phyloP scores from a whole-genome alignment of 148 eudicot species.

The Rhododendron henanense region DNA sequence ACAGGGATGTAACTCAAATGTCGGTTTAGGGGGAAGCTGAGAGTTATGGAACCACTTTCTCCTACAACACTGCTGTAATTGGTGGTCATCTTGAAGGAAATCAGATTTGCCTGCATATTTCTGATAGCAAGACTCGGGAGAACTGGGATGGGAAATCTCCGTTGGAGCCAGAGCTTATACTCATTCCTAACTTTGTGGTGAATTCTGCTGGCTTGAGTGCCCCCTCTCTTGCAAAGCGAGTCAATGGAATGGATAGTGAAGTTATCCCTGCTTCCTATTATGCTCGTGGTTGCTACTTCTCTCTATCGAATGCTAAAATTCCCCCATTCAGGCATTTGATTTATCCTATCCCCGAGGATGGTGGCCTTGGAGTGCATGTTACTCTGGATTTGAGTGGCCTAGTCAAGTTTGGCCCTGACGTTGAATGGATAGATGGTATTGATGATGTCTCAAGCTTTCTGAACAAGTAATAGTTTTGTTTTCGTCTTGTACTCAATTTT shows the following conservation, averaged over 20 bases:
- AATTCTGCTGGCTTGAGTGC: slow-evolving; percentile 85
- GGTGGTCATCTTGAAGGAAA: slow-evolving; percentile 58
- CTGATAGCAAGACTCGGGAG: slow-evolving; percentile 47
- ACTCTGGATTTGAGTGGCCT: slow-evolving; percentile 81
- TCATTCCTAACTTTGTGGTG: slow-evolving; percentile 67
- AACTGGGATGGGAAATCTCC: slow-evolving; percentile 29
- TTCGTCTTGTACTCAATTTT: not conserved
- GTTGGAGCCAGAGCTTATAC: slow-evolving; percentile 59
- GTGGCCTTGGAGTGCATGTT: slow-evolving; percentile 94
- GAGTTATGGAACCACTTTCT: slow-evolving; percentile 66
- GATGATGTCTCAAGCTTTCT: slow-evolving; percentile 63
- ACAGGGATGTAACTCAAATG: slow-evolving; percentile 48
- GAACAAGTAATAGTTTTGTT: slow-evolving; percentile 50
- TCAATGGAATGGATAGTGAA: slow-evolving; percentile 39
- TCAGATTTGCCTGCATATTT: slow-evolving; percentile 57
- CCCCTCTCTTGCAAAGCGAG: slow-evolving; percentile 56
- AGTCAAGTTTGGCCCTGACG: slow-evolving; percentile 93
- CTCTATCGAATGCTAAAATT: slow-evolving; percentile 50
- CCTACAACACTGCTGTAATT: slow-evolving; percentile 75
- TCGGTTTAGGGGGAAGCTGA: slow-evolving; percentile 97
- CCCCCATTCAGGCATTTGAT: slow-evolving; percentile 73
- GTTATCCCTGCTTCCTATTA: slow-evolving; percentile 47
- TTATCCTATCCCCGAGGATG: slow-evolving; percentile 96
- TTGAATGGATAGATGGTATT: slow-evolving; percentile 73
- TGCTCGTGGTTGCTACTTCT: slow-evolving; percentile 92